Percentiles rank a stretch among this genome's conserved stretches.
Conservation (phyloP, 306 rosid genomes). For the Fragaria ananassa region DNA sequence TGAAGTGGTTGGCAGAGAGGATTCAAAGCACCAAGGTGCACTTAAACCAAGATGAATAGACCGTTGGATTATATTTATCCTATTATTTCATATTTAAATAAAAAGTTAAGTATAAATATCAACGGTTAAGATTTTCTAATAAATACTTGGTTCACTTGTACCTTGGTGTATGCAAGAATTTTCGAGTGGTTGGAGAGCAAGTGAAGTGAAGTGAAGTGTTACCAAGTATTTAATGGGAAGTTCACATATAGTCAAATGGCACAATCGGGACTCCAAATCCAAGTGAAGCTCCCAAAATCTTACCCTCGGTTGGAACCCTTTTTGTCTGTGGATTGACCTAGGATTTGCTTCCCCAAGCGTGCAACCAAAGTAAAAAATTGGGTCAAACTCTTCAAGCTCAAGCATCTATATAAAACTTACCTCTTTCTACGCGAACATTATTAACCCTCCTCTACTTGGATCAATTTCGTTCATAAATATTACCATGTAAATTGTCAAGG, state of each 20-base stretch:
- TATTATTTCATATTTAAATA: no score
- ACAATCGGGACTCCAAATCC: slow-evolving; percentile 71
- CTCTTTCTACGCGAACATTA: slow-evolving; percentile 60
- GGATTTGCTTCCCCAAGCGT: slow-evolving; percentile 65
- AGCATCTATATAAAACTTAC: slow-evolving; percentile 32
- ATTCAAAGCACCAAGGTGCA: no score
- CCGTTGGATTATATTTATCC: no score
- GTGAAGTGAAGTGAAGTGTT: slow-evolving; percentile 36
- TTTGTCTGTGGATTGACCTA: slow-evolving; percentile 73
- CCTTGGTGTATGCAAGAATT: no score
- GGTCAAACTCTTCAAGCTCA: slow-evolving; percentile 58
- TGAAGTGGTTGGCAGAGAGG: slow-evolving; percentile 38
- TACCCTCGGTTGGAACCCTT: slow-evolving; percentile 78
- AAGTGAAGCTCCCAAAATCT: slow-evolving; percentile 60
- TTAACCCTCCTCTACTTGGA: slow-evolving; percentile 26
- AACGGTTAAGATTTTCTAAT: no score
- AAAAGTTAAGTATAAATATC: no score
- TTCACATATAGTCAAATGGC: slow-evolving; percentile 43
- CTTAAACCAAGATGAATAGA: no score
- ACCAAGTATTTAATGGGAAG: slow-evolving; percentile 35
- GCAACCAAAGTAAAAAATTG: slow-evolving; percentile 47
- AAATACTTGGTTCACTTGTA: no score
- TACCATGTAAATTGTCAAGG: slow-evolving; percentile 9
- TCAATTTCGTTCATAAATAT: slow-evolving; percentile 3
- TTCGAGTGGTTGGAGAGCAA: slow-evolving; percentile 41